Percentiles rank a stretch among this genome's conserved stretches.
These are phyloP conservation scores for Hirschioporus abietinus DNA, from an alignment of 768 basidiomycete species.

Conservation along the genomic window DNA sequence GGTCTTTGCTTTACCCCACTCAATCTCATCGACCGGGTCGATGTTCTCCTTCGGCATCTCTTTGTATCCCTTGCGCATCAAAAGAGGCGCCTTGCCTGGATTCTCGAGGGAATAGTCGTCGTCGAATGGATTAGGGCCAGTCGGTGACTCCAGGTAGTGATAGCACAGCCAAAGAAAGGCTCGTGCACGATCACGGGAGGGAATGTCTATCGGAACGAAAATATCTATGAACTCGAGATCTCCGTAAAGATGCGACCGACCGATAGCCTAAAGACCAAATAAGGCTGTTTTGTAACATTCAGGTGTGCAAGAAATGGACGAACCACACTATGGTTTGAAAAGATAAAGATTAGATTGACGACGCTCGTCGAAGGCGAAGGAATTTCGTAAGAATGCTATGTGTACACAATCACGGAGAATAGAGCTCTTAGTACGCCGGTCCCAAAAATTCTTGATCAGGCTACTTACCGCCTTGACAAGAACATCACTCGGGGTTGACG, in stretches of 20 bases:
- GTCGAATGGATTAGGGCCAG: conserved; percentile 31
- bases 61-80: conserved; percentile 25
- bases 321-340: conserved; percentile 49
- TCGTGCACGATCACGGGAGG: conserved; percentile 36
- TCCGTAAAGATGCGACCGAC: conserved; percentile 26
- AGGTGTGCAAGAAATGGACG: conserved; percentile 13
- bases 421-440: conserved; percentile 7
- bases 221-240: conserved; percentile 36
- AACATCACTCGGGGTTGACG: conserved; percentile 54
- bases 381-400: conserved; percentile 40
- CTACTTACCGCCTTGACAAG: conserved; percentile 45
- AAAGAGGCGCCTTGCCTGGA: conserved; percentile 24
- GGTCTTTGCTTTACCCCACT: conserved; percentile 76
- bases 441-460: conserved; percentile 6
- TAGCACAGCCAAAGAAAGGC: conserved; percentile 45
- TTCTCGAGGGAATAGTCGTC: conserved; percentile 23
- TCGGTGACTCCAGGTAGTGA: conserved; percentile 38
- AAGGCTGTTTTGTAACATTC: conserved; percentile 1
- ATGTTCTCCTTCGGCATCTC: conserved; percentile 67
- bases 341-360: conserved; percentile 64
- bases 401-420: conserved; percentile 9
- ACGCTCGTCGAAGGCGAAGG: conserved; percentile 76
- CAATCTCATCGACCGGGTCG: conserved; percentile 71
- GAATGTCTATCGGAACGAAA: conserved; percentile 35
- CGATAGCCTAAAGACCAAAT: conserved; percentile 21